A percentile compares a stretch with the other conserved stretches of the same genome.
Conservation (phyloP, 2,329 filamentous ascomycete genomes). For the Teratosphaeria pseudoeucalypti region DNA sequence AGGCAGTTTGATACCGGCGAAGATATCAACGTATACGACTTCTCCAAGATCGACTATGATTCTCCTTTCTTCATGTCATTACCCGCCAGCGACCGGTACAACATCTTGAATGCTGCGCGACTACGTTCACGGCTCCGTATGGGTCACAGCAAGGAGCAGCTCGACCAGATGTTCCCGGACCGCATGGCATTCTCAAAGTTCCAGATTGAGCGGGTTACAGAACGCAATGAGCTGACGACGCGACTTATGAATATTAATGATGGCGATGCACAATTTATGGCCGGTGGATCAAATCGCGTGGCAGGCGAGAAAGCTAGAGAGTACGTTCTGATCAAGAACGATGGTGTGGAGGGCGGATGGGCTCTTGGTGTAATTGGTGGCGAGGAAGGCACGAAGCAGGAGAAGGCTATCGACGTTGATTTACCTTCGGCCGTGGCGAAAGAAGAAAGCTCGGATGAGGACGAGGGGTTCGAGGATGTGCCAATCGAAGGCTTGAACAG, state of each 20-base stretch:
- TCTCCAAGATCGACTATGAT: slow-evolving; percentile 97
- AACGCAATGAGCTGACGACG: slow-evolving; percentile 90
- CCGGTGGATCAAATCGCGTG: slow-evolving; percentile 50
- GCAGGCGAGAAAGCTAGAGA: slow-evolving; percentile 82
- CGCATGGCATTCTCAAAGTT: slow-evolving; percentile 95
- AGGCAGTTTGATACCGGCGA: slow-evolving; percentile 85
- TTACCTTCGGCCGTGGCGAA: slow-evolving; percentile 31
- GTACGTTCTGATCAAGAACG: slow-evolving; percentile 93
- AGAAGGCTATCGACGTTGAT: slow-evolving; percentile 91
- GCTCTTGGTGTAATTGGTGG: slow-evolving; percentile 78
- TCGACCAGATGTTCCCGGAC: slow-evolving; percentile 94
- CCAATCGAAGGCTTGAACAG: slow-evolving; percentile 84
- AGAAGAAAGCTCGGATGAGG: slow-evolving; percentile 44
- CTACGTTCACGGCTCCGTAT: slow-evolving; percentile 81
- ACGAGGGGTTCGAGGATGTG: slow-evolving; percentile 81
- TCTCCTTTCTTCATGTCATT: slow-evolving; percentile 89
- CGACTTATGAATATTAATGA: slow-evolving; percentile 88
- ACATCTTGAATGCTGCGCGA: slow-evolving; percentile 89
- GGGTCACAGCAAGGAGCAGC: slow-evolving; percentile 91
- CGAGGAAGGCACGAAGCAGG: slow-evolving; percentile 65
- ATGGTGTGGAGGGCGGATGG: slow-evolving; percentile 90
- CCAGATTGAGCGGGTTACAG: slow-evolving; percentile 86
- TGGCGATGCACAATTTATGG: slow-evolving; percentile 54
- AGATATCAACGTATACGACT: slow-evolving; percentile 80
- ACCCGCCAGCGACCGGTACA: slow-evolving; percentile 84